These are phyloP conservation scores for Aspergillus ostianus DNA, from an alignment of 495 filamentous ascomycete genomes.

Conservation along the genomic window DNA sequence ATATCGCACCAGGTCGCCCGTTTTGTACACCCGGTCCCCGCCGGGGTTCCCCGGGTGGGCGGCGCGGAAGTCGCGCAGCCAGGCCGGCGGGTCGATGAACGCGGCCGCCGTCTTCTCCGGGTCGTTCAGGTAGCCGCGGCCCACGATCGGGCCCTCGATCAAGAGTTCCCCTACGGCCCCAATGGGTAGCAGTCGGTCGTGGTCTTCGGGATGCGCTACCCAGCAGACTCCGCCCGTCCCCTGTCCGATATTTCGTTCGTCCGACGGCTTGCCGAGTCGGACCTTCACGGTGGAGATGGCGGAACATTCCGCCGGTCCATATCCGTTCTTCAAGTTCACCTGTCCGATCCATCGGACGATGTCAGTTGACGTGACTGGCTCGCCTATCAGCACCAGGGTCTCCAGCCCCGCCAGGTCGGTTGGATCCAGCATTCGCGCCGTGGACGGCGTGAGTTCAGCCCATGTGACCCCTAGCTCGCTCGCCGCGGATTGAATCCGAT, in stretches of 20 bases:
- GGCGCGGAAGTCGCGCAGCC: not conserved
- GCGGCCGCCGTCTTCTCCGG: not conserved
- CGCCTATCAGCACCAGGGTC: constrained; percentile 10
- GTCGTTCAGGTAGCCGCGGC: constrained; percentile 46
- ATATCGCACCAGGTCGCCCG: constrained; percentile 6
- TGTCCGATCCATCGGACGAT: constrained; percentile 3
- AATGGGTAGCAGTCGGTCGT: constrained; percentile 48
- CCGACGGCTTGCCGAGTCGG: too few relatives aligned
- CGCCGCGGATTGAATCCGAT: too few relatives aligned
- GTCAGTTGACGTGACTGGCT: constrained; percentile 1
- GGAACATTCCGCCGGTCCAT: constrained; percentile 23
- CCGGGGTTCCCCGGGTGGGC: too few relatives aligned
- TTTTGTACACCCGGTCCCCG: constrained; percentile 1
- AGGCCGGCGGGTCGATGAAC: not conserved
- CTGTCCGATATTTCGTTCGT: constrained; percentile 1
- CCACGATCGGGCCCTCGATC: constrained; percentile 51
- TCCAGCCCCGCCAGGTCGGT: constrained; percentile 1
- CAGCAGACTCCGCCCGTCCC: not conserved
- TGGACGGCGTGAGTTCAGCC: constrained; percentile 47
- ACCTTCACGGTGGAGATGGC: not conserved
- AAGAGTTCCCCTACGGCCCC: constrained; percentile 54
- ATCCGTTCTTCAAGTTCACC: constrained; percentile 20
- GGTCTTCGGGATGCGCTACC: constrained; percentile 24
- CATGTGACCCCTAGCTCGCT: constrained; percentile 20
- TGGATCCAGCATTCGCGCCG: constrained; percentile 24